A percentile compares a stretch with the other conserved stretches of the same genome.
phyloP scores from a whole-genome alignment of 257 asterid genomes.

The Solanum etuberosum region DNA sequence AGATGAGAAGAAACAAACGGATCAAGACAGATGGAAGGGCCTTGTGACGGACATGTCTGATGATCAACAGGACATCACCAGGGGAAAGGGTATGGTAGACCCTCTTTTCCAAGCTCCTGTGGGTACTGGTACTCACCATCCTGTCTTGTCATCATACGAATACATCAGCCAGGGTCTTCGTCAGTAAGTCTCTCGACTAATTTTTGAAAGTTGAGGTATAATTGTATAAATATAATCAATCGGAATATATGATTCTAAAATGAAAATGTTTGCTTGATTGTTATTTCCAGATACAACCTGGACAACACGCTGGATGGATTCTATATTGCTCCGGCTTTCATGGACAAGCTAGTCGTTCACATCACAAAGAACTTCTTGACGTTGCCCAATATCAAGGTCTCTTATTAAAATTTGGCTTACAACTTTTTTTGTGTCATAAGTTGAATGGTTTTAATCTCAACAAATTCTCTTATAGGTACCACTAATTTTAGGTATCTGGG shows the following conservation, averaged over 20 bases:
- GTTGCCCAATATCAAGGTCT: slow-evolving; percentile 79
- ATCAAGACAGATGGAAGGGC: slow-evolving; percentile 56
- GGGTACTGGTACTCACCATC: slow-evolving; percentile 59
- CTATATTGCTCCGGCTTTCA: slow-evolving; percentile 85
- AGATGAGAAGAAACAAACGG: slow-evolving; percentile 32
- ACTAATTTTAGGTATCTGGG: slow-evolving; percentile 83
- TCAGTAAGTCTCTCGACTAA: slow-evolving; percentile 13
- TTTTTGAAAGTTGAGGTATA: background rate
- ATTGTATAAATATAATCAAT: background rate
- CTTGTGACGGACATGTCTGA: slow-evolving; percentile 48
- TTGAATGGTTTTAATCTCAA: background rate
- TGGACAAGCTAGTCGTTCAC: slow-evolving; percentile 84
- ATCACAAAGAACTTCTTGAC: slow-evolving; percentile 61
- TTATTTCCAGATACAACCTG: slow-evolving; percentile 16
- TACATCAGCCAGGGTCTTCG: slow-evolving; percentile 66
- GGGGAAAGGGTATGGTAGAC: slow-evolving; percentile 78
- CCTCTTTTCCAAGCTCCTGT: slow-evolving; percentile 64
- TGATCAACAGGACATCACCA: slow-evolving; percentile 72
- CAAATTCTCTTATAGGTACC: slow-evolving; percentile 35
- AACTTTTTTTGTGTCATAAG: background rate
- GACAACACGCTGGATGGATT: slow-evolving; percentile 64
- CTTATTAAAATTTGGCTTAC: background rate
- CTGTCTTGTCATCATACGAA: slow-evolving; percentile 58
- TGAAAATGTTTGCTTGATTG: background rate
- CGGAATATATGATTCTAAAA: background rate